phyloP scores from a whole-genome alignment of 306 rosid genomes.

The Morella rubra region DNA sequence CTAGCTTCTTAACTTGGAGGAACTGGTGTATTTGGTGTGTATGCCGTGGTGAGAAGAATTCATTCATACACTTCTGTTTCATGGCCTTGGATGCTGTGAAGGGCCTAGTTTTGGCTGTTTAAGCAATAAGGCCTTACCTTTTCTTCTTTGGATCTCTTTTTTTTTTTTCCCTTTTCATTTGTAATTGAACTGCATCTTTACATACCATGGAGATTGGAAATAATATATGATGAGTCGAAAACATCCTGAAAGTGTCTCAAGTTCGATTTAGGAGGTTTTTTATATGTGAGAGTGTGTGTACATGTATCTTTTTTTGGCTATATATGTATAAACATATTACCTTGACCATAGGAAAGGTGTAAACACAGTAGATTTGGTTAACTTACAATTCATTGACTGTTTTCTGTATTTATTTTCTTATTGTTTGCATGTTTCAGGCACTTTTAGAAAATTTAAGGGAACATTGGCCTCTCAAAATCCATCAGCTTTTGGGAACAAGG shows the following conservation, averaged over 20 bases:
- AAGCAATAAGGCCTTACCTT: background rate
- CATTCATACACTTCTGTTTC: background rate
- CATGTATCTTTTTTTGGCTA: too few species aligned
- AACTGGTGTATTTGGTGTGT: background rate
- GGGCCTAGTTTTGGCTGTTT: background rate
- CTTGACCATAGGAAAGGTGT: background rate
- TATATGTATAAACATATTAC: too few species aligned
- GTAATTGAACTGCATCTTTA: background rate
- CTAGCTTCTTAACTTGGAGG: background rate
- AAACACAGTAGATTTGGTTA: background rate
- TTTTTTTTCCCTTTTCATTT: background rate
- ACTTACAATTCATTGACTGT: background rate
- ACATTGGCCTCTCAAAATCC: slow-evolving; percentile 58
- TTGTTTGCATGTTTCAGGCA: slow-evolving; percentile 47
- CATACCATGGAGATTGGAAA: background rate
- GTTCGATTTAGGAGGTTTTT: background rate
- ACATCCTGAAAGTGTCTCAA: background rate
- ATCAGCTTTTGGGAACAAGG: slow-evolving; percentile 58
- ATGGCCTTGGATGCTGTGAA: background rate
- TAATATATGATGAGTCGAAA: background rate
- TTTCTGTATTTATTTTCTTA: background rate
- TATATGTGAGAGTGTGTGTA: too few species aligned
- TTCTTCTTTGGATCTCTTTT: background rate
- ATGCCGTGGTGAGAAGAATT: background rate
- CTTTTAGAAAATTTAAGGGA: slow-evolving; percentile 76